Evolutionary conservation across 2,329 filamentous ascomycete species (phyloP), one percentile per base, ranked within the genome.

Genomic region (Curvularia sp.): DNA sequence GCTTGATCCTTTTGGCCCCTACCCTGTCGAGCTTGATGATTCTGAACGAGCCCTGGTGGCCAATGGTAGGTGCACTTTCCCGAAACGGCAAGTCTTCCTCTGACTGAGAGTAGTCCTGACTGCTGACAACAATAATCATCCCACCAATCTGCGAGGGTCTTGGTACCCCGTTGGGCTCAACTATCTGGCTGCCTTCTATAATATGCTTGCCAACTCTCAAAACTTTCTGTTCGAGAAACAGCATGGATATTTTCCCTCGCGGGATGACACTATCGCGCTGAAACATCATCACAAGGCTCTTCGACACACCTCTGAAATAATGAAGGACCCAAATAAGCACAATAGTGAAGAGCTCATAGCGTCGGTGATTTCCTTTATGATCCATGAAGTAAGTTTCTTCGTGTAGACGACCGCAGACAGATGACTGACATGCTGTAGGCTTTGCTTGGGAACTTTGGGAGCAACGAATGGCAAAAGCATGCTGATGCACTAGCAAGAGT

Each of bases 161-260:
- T 75, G 70, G 71, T 74, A 62, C 41, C 64, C 65, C 1, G 70
- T 74, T 9, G 71, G 67, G 3, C 64, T 75, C 0, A 65, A 44
- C 12, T 63, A 63, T 49, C 55, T 63, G 1, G 58, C 66, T 35
- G 54, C 66, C 5, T 75, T 74, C 30, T 57, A 70, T 44, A 66
- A 64, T n/a, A 57, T 69, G 13, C 64, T 75, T 2, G 58, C 70
- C 3, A 74, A 73, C 31, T 71, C 72, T 8, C 68, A 70, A 8
- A 66, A 74, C 22, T 75, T 65, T 26, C 28, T 69, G 6, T 64
- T 64, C 12, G 64, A 69, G 52, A 62, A 64, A 10, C 61, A 46
- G 5, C 49, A 65, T 28, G 69, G 70, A 8, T 57, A 57, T 13
- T 70, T 63, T 35, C 60, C 66, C 1, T 65, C 64, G 7, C 59